Base-by-base conservation (phyloP, 202 grass and related monocot genomes). In the Digitaria exilis region DNA sequence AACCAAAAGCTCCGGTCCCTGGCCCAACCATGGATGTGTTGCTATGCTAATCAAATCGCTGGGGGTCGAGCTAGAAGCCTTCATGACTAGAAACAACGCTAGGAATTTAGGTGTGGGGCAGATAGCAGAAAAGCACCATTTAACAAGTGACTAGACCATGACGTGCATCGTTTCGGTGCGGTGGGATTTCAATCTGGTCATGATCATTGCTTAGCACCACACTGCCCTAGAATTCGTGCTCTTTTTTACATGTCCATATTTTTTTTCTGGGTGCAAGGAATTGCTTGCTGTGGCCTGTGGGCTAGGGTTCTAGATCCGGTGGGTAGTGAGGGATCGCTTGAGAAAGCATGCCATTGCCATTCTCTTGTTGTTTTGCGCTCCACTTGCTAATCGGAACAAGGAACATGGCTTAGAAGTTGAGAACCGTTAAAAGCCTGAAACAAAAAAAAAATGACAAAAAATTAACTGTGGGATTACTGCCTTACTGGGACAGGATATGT, bases 41-140 rank as follows among this genome's bases (percentile, higher is more conserved):
- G 22, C 35, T 19, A 39, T 78, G 65, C 42, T 78, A 34, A 59
- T 86, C 83, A 82, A 49, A 82, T 89, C 65, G 57, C 71, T 24
- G 45, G 70, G 71, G 39, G 29, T 65, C 54, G 56, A 70, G 34
- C 15, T 64, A 65, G 9, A 68, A 61, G 37, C 37, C 37, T 39
- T 39, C 2, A 39, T 7, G 42, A 69, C 44, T 66, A 69, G 32
- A 8, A 8, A 24, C 9, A 4, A 66, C 44, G 19, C 46, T 16
- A 57, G 25, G 25, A 71, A 45, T 65, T 29, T 12, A 75, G 25
- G 13, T 10, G 60, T 32, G 50, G 73, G 62, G 0, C 6, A 39
- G 35, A 62, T 56, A 65, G 16, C 25, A 73, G 49, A 55, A 73
- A 80, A 19, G 35, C 4, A 42, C 35, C 41, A 44, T 45, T 58